Base-by-base conservation (phyloP, 1,284 basidiomycete genomes). In the Cystobasidium sp. region DNA sequence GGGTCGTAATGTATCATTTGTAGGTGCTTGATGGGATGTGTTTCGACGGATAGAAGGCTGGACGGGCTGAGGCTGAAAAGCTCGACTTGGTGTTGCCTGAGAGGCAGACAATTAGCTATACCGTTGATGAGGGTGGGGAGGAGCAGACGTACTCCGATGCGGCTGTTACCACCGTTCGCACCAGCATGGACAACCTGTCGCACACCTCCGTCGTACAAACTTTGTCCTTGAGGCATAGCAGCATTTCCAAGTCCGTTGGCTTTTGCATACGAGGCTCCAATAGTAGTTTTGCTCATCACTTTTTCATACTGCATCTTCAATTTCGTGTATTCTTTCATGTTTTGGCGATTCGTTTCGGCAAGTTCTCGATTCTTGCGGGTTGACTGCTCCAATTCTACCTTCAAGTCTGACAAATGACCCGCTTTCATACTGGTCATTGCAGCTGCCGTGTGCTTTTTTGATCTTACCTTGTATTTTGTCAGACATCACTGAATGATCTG, bases 361-460 rank as follows among this genome's bases (percentile, higher is more conserved):
- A 75, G 73, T 31, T 75, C 74, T 18, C 65, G 55, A 47, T 70
- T 72, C 74, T 75, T 75, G 37, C 69, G 67, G 49, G 53, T 72
- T 18, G 37, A 41, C 31, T 68, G 63, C 41, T 72, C 68, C 9
- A 72, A 41, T 20, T 75, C 74, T 14, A 56, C 49, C 20, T 72
- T 66, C 10, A 63, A 18, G 20, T 64, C 71, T 68, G 49, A 18
- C 1, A 20, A 46, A 53, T 3, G 16, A 6, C 6, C 6, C 22
- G 6, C 39, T 31, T 1, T 18, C 14, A 18, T 2, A 6, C 18
- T 16, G 22, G 6, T 41, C 6, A 1, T 22, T 16, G 24, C 6
- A 31, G 14, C 16, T 16, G 6, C 6, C 37, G 20, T 6, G 59
- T 10, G 18, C 16, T 3, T n/a, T 37, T 3, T 20, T 44, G 41